A percentile compares a stretch with the other conserved stretches of the same genome.
These are phyloP conservation scores for Viola odorata DNA, from an alignment of 345 rosid genomes.

Conservation along the genomic window DNA sequence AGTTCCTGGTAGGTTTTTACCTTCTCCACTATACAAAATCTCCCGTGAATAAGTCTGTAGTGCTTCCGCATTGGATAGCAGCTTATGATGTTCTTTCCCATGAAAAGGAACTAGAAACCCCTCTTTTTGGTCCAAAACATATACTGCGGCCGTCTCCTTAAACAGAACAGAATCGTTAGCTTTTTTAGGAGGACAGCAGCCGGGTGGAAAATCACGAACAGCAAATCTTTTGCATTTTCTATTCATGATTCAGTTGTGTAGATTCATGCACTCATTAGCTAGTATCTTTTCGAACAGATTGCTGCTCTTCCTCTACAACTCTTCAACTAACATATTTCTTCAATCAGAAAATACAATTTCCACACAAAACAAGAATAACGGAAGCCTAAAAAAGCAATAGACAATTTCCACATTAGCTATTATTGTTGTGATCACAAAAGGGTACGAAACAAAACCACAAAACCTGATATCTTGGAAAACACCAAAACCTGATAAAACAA, in stretches of 20 bases:
- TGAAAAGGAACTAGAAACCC: background rate
- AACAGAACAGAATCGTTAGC: background rate
- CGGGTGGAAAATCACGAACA: constrained; percentile 6
- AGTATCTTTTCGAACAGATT: no score
- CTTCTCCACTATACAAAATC: background rate
- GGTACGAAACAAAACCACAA: no score
- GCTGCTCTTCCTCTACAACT: no score
- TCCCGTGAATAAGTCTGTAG: background rate
- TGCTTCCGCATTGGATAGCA: background rate
- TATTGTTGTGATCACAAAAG: no score
- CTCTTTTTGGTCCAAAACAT: background rate
- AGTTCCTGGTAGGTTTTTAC: background rate
- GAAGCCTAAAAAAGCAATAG: no score
- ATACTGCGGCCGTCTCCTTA: background rate
- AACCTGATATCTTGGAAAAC: no score
- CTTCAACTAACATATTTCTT: no score
- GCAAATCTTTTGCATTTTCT: background rate
- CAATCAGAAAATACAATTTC: no score
- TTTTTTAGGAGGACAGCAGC: background rate
- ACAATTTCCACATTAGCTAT: no score
- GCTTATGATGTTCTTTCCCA: background rate
- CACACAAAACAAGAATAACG: no score
- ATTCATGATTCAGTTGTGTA: background rate
- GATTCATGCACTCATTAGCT: no score
- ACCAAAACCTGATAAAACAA: no score